Evolutionary conservation across 148 eudicot species (phyloP), one percentile per base, ranked within the genome.

Genomic region (Oxyria digyna): DNA sequence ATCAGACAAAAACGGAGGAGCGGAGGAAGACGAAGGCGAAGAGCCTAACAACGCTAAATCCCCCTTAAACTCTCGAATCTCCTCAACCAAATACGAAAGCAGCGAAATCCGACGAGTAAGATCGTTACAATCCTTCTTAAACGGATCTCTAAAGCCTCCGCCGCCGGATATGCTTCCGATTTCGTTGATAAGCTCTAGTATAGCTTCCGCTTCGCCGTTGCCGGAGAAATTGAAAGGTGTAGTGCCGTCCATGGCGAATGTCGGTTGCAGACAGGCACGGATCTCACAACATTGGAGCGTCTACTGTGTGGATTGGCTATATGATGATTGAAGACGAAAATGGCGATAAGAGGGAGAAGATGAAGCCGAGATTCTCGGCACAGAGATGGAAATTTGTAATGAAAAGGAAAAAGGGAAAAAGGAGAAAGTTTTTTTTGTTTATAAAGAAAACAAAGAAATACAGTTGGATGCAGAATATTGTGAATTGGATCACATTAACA

Each of bases 41-140:
- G 67, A 43, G 31, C 76, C 67, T 10, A n/a, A 46, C 6, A 49
- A 35, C 23, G 41, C 63, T 12, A 24, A 71, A 13, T 76, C 82
- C 1, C 72, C 67, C 27, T 59, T 32, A 32, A 65, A 68, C 23
- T 84, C 87, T 31, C 67, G 74, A 42, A 93, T 85, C 74, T 93
- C 96, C 18, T 93, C 98, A 33, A 89, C 74, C 50, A 92, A 72
- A 73, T 89, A 84, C 24, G 89, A 79, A 15, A 92, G 67, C 1
- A 85, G 82, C 1, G 89, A 83, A 59, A 92, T 76, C 70, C 91
- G 78, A 40, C 98, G 82, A 41, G 83, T 72, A n/a, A 92, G 85
- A 74, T 92, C 89, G 27, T 84, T 78, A 24, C 94, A 92, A 69
- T 92, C 96, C 76, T 82, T 87, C 74, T 80, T 92, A 73, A 89